Conservation (phyloP, 2,329 filamentous ascomycete genomes). For the Ceratocystiopsis sp. region DNA sequence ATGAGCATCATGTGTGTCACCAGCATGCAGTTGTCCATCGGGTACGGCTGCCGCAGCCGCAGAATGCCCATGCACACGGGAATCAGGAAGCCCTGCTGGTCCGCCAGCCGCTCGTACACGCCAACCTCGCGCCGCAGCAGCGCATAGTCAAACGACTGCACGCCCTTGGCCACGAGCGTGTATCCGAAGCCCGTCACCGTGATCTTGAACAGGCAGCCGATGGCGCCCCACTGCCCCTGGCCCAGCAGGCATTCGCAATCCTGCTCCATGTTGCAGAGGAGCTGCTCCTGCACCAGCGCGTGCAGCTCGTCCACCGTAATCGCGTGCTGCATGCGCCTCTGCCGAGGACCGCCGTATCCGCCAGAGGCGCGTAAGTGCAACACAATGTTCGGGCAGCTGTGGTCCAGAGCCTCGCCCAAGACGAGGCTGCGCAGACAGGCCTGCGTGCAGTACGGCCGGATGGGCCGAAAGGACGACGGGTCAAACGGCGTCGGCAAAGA, state of each 20-base stretch:
- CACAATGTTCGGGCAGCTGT: not conserved
- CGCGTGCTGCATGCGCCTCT: not conserved
- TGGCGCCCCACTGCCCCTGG: conserved; percentile 1
- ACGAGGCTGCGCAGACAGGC: not conserved
- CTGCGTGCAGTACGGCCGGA: conserved; percentile 3
- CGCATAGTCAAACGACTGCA: conserved; percentile 1
- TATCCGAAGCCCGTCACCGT: conserved; percentile 7
- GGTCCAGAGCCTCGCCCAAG: not conserved
- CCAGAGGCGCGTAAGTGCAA: not conserved
- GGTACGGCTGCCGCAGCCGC: conserved; percentile 4
- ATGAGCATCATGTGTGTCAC: conserved; percentile 10
- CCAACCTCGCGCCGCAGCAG: conserved; percentile 1
- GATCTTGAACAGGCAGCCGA: conserved; percentile 7
- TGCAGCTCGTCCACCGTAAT: conserved; percentile 1
- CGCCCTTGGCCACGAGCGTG: conserved; percentile 8
- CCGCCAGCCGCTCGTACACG: conserved; percentile 2
- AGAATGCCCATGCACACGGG: conserved; percentile 7
- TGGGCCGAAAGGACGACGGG: conserved; percentile 4
- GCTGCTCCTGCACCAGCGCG: not conserved
- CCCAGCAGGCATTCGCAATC: conserved; percentile 1
- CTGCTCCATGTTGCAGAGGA: not conserved
- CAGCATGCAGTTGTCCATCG: conserved; percentile 2
- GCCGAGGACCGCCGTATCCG: not conserved
- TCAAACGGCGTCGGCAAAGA: not conserved
- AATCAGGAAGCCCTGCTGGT: conserved; percentile 6